Evolutionary conservation across 805 yeast genomes (phyloP).

Genomic region (Ogataea haglerorum): DNA sequence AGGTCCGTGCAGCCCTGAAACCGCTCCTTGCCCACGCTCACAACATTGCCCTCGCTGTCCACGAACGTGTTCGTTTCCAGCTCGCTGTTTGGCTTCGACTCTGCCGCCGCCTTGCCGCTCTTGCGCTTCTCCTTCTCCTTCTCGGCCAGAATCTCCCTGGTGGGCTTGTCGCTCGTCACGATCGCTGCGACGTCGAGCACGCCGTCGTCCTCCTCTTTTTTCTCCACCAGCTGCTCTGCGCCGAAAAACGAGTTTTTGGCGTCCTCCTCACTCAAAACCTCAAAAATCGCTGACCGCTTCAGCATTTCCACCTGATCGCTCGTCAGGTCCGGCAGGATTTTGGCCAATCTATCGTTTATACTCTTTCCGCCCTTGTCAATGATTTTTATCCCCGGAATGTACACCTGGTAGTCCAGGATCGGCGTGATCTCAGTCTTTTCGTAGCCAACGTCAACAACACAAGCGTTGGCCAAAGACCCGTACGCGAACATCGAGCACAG

Average conservation of each 20-base stretch:
- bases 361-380: slow-evolving; percentile 56
- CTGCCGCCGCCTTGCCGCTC: slow-evolving; percentile 13
- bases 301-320: slow-evolving; percentile 64
- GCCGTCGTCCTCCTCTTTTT: slow-evolving; percentile 55
- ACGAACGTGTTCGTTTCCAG: slow-evolving; percentile 67
- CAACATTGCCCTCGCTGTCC: slow-evolving; percentile 52
- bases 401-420: slow-evolving; percentile 66
- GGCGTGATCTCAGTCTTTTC: slow-evolving; percentile 76
- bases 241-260: slow-evolving; percentile 61
- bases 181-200: slow-evolving; percentile 85
- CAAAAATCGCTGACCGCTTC: slow-evolving; percentile 73
- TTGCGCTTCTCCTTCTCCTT: slow-evolving; percentile 23
- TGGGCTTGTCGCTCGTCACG: slow-evolving; percentile 67
- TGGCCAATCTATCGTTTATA: slow-evolving; percentile 53
- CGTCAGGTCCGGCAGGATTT: slow-evolving; percentile 56
- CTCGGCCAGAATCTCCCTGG: slow-evolving; percentile 45
- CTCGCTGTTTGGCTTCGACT: slow-evolving; percentile 53
- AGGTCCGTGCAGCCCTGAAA: slow-evolving; percentile 73
- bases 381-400: slow-evolving; percentile 45
- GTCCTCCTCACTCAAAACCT: slow-evolving; percentile 69
- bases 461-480: slow-evolving; percentile 58
- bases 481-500: slow-evolving; percentile 73
- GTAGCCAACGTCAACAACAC: slow-evolving; percentile 78
- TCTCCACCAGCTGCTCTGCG: slow-evolving; percentile 41
- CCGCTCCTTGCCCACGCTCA: slow-evolving; percentile 85